Evolutionary conservation across 2,329 filamentous ascomycete species (phyloP), one percentile per base, ranked within the genome.

Genomic region (Microsporum audouinii): DNA sequence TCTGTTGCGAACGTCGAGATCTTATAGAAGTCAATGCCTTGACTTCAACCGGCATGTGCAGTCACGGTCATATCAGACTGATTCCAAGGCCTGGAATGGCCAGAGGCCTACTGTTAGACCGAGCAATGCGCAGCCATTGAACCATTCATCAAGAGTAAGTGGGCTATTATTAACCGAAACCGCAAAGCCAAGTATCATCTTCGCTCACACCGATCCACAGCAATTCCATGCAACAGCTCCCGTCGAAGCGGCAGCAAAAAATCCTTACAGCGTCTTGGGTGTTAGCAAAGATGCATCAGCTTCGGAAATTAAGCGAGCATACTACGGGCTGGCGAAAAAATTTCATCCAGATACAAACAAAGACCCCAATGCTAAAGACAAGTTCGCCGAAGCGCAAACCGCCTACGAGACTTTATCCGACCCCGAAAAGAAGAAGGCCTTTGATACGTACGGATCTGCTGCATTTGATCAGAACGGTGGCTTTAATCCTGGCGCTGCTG

Each of bases 331-430:
- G 62, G 94, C 94, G 23, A 99, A 99, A 76, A 99, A 97, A 71
- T 99, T 85, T 72, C 94, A 99, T 70, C 94, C 94, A 6, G 94
- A 99, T 73, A 97, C 94, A 39, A 99, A 97, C 80, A 97, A 97
- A 74, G 94, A 97, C 68, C 75, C 89, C 2, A 82, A 79, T n/a
- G 91, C 94, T 39, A 97, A 97, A 73, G 94, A 97, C 69, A 92
- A 88, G 69, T 99, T 99, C 70, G 83, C 87, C 65, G 92, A 96
- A 68, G 89, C 95, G 60, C 94, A 99, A 74, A 84, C 88, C 36
- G 90, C 94, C 29, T 99, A 99, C 76, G 94, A 99, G 74, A 80
- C 96, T 47, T 80, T 99, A 5, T 95, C 90, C 55, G 94, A 99
- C 71, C 82, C 91, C 2, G 87, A 95, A 75, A 99, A 97, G 82